phyloP scores from a whole-genome alignment of 148 eudicot genomes.

The Rheum nobile region DNA sequence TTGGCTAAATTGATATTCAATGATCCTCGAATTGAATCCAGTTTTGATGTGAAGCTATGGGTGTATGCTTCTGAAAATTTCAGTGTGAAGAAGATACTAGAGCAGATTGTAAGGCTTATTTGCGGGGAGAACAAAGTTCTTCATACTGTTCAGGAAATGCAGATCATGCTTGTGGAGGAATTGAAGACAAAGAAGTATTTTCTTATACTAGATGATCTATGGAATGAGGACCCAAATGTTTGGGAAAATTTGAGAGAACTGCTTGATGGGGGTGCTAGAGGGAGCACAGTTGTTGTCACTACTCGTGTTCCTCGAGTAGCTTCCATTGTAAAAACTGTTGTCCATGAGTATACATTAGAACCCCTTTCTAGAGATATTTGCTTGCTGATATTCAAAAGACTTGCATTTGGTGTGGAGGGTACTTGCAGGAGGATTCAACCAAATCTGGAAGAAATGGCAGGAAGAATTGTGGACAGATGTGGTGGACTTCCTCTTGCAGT shows the following conservation, averaged over 20 bases:
- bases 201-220: slow-evolving; percentile 15
- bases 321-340: not conserved
- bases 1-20: slow-evolving; percentile 20
- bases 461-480: slow-evolving; percentile 2
- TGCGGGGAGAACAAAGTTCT: not conserved
- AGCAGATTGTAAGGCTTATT: slow-evolving; percentile 5
- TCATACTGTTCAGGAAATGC: not conserved
- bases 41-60: slow-evolving; percentile 17
- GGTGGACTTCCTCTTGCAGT: slow-evolving; percentile 4
- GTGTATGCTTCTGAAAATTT: slow-evolving; percentile 16
- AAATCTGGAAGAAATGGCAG: slow-evolving; percentile 6
- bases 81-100: not conserved
- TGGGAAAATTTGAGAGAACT: slow-evolving; percentile 4
- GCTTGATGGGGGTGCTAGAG: slow-evolving; percentile 6
- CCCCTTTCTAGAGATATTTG: not conserved
- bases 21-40: slow-evolving; percentile 6
- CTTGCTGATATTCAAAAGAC: not conserved
- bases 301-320: not conserved
- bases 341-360: not conserved
- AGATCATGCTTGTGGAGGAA: not conserved
- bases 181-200: slow-evolving; percentile 5
- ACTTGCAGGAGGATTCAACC: not conserved
- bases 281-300: slow-evolving; percentile 5
- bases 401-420: slow-evolving; percentile 2
- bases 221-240: slow-evolving; percentile 8